Conservation (phyloP, 176 grass and related monocot genomes). For the Olyra latifolia region DNA sequence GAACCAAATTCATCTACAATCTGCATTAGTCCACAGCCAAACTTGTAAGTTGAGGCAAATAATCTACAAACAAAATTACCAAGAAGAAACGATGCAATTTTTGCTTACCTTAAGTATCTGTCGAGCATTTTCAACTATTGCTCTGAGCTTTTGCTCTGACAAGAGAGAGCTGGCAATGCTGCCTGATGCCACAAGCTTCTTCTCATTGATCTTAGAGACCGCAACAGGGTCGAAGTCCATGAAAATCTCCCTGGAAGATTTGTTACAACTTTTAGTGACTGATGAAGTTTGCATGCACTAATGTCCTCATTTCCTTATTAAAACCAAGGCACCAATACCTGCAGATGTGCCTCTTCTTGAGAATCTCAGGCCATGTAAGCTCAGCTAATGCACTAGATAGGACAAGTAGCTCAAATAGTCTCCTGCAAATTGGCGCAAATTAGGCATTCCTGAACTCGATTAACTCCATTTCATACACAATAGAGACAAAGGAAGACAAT, state of each 20-base stretch:
- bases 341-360: slow-evolving; percentile 77
- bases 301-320: background rate
- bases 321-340: slow-evolving; percentile 50
- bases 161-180: slow-evolving; percentile 45
- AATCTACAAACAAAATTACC: background rate
- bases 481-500: background rate
- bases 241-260: slow-evolving; percentile 76
- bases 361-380: slow-evolving; percentile 87
- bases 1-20: slow-evolving; percentile 67
- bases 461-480: slow-evolving; percentile 12
- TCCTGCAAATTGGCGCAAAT: slow-evolving; percentile 50
- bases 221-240: slow-evolving; percentile 59
- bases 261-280: slow-evolving; percentile 7
- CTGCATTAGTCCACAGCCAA: slow-evolving; percentile 29
- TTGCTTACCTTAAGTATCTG: slow-evolving; percentile 43
- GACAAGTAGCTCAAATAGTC: slow-evolving; percentile 86
- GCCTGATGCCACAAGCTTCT: slow-evolving; percentile 53
- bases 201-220: slow-evolving; percentile 86
- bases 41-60: slow-evolving; percentile 19
- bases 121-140: slow-evolving; percentile 43
- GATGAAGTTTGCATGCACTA: slow-evolving; percentile 22
- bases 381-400: slow-evolving; percentile 84
- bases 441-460: slow-evolving; percentile 9
- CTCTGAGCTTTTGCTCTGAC: slow-evolving; percentile 45
- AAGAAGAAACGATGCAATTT: background rate